Percentiles rank a stretch among this genome's conserved stretches.
Evolutionary conservation across 2,329 filamentous ascomycete species (phyloP).

Genomic region (Lachnum nothofagi): DNA sequence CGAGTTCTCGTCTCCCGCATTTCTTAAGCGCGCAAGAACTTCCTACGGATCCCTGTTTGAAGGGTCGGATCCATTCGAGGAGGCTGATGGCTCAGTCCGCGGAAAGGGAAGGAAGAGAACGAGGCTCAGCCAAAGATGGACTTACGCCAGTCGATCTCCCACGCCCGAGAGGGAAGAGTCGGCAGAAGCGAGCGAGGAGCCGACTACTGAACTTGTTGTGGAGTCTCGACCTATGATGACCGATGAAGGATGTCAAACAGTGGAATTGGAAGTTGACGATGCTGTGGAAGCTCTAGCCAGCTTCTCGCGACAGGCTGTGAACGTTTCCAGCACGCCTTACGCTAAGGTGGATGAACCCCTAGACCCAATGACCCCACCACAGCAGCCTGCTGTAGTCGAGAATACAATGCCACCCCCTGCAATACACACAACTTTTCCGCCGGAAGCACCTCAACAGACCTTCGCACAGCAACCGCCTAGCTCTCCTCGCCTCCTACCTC

Average conservation of each 20-base stretch:
- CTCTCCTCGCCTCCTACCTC: constrained; percentile 23
- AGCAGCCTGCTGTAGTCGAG: not conserved
- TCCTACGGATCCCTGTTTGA: constrained; percentile 66
- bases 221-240: constrained; percentile 29
- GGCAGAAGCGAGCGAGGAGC: constrained; percentile 10
- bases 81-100: constrained; percentile 58
- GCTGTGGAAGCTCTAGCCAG: constrained; percentile 19
- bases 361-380: not conserved
- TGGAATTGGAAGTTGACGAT: constrained; percentile 31
- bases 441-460: not conserved
- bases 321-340: constrained; percentile 17
- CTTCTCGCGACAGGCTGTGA: constrained; percentile 21
- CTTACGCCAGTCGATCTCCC: constrained; percentile 64
- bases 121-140: constrained; percentile 67
- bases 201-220: constrained; percentile 16
- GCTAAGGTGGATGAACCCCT: not conserved
- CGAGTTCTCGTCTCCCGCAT: constrained; percentile 73
- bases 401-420: constrained; percentile 1
- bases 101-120: constrained; percentile 64
- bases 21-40: constrained; percentile 64
- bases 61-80: constrained; percentile 52
- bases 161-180: constrained; percentile 51
- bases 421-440: constrained; percentile 2
- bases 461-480: constrained; percentile 4
- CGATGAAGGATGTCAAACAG: constrained; percentile 39